Conservation (phyloP, 2,329 filamentous ascomycete genomes). For the Eutypella sp. region DNA sequence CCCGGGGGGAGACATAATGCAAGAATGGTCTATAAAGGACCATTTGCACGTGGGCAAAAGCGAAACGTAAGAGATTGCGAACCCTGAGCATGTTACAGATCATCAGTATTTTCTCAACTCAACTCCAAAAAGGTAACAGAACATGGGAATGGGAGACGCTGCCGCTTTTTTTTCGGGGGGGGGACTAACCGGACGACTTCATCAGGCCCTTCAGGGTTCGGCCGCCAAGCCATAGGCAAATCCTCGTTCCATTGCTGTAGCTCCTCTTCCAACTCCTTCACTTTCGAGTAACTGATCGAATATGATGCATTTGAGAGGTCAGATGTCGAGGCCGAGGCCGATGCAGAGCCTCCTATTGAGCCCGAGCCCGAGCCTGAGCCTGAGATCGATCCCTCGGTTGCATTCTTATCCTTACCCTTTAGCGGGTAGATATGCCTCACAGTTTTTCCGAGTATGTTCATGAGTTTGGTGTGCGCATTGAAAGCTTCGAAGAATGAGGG, state of each 20-base stretch:
- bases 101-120: background rate
- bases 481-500: constrained; percentile 59
- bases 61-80: constrained; percentile 72
- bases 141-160: background rate
- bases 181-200: constrained; percentile 73
- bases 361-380: too few relatives aligned
- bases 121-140: too few relatives aligned
- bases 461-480: constrained; percentile 60
- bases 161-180: background rate
- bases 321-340: too few relatives aligned
- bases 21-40: constrained; percentile 79
- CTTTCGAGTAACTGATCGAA: constrained; percentile 57
- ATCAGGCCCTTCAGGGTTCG: constrained; percentile 69
- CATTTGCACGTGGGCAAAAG: constrained; percentile 79
- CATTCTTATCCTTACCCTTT: constrained; percentile 48
- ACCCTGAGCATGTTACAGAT: constrained; percentile 35
- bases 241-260: constrained; percentile 59
- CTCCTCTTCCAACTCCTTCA: constrained; percentile 60
- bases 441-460: constrained; percentile 60
- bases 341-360: too few relatives aligned
- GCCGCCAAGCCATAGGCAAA: constrained; percentile 71
- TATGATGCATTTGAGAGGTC: constrained; percentile 46
- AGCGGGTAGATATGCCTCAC: constrained; percentile 63
- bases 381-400: constrained; percentile 34
- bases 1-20: constrained; percentile 70